Evolutionary conservation across 768 basidiomycete genomes (phyloP).

Genomic region (Pleurotus salmoneostramineus): DNA sequence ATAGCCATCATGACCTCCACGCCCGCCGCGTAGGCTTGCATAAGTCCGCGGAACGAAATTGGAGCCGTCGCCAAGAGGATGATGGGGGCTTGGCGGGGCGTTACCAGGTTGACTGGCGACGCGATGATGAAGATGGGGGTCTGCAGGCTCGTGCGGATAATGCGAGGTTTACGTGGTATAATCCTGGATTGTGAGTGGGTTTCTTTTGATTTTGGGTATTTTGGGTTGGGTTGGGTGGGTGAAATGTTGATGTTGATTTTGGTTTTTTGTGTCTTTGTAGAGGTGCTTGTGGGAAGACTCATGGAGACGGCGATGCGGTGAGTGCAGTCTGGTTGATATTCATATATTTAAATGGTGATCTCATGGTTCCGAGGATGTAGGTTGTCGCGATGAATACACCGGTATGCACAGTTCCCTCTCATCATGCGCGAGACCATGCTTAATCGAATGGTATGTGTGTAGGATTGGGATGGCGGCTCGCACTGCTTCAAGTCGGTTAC

Average conservation of each 20-base stretch:
- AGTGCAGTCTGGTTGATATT: no score
- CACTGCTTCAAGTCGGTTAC: slow-evolving; percentile 44
- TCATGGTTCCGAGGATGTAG: slow-evolving; percentile 16
- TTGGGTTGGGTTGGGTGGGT: background rate
- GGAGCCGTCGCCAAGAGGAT: background rate
- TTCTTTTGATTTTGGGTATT: no score
- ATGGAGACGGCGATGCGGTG: slow-evolving; percentile 25
- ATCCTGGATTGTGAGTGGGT: slow-evolving; percentile 22
- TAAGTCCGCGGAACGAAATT: background rate
- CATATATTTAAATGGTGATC: no score
- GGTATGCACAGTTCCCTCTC: slow-evolving; percentile 19
- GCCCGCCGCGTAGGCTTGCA: slow-evolving; percentile 1
- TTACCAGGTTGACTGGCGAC: background rate
- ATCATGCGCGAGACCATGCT: background rate
- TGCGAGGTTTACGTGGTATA: slow-evolving; percentile 21
- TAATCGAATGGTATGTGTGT: background rate
- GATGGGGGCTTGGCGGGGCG: background rate
- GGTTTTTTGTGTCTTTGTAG: slow-evolving; percentile 18
- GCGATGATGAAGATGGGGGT: slow-evolving; percentile 4
- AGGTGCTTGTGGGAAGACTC: slow-evolving; percentile 36
- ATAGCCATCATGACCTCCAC: background rate
- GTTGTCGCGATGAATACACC: slow-evolving; percentile 39
- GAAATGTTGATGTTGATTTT: background rate
- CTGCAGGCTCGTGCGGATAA: slow-evolving; percentile 12
- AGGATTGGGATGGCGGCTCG: slow-evolving; percentile 37